phyloP scores from a whole-genome alignment of 495 filamentous ascomycete species.

The Penicillium verhagenii region DNA sequence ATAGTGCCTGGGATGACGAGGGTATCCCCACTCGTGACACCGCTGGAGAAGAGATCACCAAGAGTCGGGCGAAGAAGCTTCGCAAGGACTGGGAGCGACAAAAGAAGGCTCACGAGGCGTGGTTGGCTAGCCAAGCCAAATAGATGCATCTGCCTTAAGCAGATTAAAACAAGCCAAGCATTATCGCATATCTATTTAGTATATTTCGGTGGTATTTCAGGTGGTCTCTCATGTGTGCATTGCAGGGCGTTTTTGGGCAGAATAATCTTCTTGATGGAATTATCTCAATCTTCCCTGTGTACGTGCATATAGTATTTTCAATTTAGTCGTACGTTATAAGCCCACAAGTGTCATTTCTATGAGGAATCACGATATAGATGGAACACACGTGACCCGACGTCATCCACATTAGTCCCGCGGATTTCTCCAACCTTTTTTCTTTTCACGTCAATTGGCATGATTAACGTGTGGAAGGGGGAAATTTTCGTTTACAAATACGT shows the following conservation, averaged over 20 bases:
- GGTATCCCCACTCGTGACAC: conserved; percentile 77
- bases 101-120: conserved; percentile 79
- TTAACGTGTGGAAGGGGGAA: neutral
- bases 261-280: neutral
- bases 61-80: conserved; percentile 78
- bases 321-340: no score
- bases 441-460: conserved; percentile 6
- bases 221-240: conserved; percentile 8
- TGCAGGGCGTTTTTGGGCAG: conserved; percentile 39
- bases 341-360: neutral
- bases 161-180: conserved; percentile 4
- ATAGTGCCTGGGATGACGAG: conserved; percentile 78
- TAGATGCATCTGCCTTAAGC: conserved; percentile 3
- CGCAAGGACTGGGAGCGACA: conserved; percentile 91
- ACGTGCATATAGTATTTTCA: neutral
- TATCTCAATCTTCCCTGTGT: neutral
- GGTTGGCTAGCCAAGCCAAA: conserved; percentile 43
- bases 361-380: conserved; percentile 8
- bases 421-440: conserved; percentile 14
- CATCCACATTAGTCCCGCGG: conserved; percentile 19
- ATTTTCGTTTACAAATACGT: neutral
- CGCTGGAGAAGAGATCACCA: conserved; percentile 77
- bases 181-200: conserved; percentile 1
- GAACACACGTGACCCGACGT: conserved; percentile 28
- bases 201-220: conserved; percentile 4